phyloP scores from a whole-genome alignment of 257 asterid genomes.

The Solanum chmielewskii region DNA sequence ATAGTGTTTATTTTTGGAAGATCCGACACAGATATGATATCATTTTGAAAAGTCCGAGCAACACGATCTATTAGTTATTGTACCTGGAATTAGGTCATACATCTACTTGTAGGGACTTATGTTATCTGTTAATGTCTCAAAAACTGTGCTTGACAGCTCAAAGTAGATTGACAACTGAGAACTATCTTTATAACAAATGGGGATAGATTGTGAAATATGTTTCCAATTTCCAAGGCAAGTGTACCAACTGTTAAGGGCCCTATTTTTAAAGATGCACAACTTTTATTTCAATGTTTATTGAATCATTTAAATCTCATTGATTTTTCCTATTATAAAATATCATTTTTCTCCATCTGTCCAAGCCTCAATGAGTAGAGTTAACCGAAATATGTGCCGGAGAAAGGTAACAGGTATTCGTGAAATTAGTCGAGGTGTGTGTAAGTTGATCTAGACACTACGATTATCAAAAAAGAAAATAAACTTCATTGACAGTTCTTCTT shows the following conservation, averaged over 20 bases:
- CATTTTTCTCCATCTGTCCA: background rate
- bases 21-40: accelerated
- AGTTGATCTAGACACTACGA: background rate
- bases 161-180: background rate
- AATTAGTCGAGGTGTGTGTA: background rate
- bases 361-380: background rate
- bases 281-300: background rate
- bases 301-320: background rate
- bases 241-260: background rate
- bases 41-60: background rate
- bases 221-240: background rate
- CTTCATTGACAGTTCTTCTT: background rate
- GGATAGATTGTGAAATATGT: background rate
- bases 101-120: background rate
- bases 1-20: background rate
- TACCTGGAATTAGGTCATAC: background rate
- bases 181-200: background rate
- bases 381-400: background rate
- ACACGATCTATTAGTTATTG: background rate
- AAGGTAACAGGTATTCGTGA: background rate
- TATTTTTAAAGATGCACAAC: background rate
- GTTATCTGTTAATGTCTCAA: background rate
- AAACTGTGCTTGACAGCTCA: slow-evolving; percentile 3
- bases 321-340: background rate
- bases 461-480: background rate